phyloP scores from a whole-genome alignment of 192 early-diverging fungal genomes.

The Spizellomyces sp. region DNA sequence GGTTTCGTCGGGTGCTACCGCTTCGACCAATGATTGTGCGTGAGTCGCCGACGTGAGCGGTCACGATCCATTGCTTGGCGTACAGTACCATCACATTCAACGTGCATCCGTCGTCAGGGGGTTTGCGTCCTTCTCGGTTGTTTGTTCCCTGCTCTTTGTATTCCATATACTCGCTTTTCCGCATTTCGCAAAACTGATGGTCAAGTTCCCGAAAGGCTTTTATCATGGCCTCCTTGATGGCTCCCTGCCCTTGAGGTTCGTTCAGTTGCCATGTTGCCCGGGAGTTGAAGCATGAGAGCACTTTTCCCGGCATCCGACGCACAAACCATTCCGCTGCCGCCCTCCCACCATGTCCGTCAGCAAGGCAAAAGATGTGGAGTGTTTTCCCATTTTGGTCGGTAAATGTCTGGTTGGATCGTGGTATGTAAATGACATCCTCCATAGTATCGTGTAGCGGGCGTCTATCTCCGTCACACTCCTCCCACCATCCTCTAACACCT shows the following conservation, averaged over 20 bases:
- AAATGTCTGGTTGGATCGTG: neutral
- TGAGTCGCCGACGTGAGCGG: slow-evolving; percentile 28
- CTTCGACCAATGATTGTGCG: slow-evolving; percentile 17
- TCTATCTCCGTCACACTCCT: neutral
- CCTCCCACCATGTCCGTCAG: slow-evolving; percentile 34
- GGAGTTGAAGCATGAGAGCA: neutral
- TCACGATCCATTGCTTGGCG: neutral
- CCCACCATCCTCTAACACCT: slow-evolving; percentile 11
- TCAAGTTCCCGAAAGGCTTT: slow-evolving; percentile 10
- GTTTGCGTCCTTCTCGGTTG: too few species aligned
- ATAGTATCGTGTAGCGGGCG: neutral
- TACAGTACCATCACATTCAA: slow-evolving; percentile 11
- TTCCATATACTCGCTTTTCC: slow-evolving; percentile 2
- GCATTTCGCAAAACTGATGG: slow-evolving; percentile 22
- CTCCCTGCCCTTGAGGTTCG: neutral
- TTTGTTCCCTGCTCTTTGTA: too few species aligned
- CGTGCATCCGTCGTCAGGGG: slow-evolving; percentile 29
- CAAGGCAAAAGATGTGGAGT: slow-evolving; percentile 23
- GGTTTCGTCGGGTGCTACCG: neutral
- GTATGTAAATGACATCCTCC: slow-evolving; percentile 26
- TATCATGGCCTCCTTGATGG: neutral
- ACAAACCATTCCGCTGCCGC: slow-evolving; percentile 30
- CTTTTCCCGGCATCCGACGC: neutral
- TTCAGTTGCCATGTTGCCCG: neutral
- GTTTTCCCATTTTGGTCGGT: neutral